phyloP scores from a whole-genome alignment of 1,284 basidiomycete genomes.

The Boletellus dicymbophilus region DNA sequence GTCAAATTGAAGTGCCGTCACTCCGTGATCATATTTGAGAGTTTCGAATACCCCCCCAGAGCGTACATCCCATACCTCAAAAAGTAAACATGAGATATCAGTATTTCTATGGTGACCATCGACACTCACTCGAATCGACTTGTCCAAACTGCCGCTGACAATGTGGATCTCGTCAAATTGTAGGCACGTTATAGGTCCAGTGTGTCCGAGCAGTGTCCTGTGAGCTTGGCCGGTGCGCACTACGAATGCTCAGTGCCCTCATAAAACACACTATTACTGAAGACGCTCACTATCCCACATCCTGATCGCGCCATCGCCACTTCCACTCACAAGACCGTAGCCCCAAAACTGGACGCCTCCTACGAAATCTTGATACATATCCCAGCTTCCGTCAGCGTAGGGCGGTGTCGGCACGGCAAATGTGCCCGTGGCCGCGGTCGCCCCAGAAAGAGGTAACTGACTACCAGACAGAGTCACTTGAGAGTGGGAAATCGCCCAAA shows the following conservation, averaged over 20 bases:
- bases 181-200: constrained; percentile 89
- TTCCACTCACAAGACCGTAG: constrained; percentile 95
- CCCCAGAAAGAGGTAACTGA: constrained; percentile 51
- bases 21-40: constrained; percentile 88
- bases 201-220: constrained; percentile 92
- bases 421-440: constrained; percentile 58
- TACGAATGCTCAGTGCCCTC: constrained; percentile 32
- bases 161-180: constrained; percentile 98
- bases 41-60: constrained; percentile 89
- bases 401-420: constrained; percentile 88
- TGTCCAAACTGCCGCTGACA: constrained; percentile 91
- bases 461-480: constrained; percentile 48
- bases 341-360: constrained; percentile 99
- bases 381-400: constrained; percentile 88
- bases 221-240: constrained; percentile 99
- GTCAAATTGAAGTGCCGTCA: constrained; percentile 95
- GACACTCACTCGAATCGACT: constrained; percentile 79
- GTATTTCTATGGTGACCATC: not conserved
- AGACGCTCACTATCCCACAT: constrained; percentile 95
- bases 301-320: constrained; percentile 94
- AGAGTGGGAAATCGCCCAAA: constrained; percentile 98
- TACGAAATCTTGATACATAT: constrained; percentile 97
- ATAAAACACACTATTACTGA: constrained; percentile 2
- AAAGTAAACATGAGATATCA: constrained; percentile 1
- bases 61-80: constrained; percentile 94